Base-by-base conservation (phyloP, 441 rosid genomes). In the Aquilaria agallochum region DNA sequence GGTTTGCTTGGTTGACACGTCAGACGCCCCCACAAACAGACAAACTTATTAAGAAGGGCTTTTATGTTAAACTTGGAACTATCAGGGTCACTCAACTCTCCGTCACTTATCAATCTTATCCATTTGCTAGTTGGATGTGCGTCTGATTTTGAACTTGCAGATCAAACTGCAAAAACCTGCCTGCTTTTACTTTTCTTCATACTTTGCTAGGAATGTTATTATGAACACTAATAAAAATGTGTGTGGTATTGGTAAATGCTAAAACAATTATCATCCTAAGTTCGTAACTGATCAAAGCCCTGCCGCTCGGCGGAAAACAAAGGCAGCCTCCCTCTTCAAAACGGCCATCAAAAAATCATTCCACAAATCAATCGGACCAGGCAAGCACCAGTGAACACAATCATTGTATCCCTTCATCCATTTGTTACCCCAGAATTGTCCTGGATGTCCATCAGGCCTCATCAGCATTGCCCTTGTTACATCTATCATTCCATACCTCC, bases 331-430 rank as follows among this genome's bases (percentile, higher is more conserved):
- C 48, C 20, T 74, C 31, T 73, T 74, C 13, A 94, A 66, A 58
- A 80, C 58, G 8, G 74, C 83, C 74, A 85, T 80, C 58, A 89
- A 58, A 58, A 91, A 74, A 52, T 94, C 95, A 58, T 67, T 91
- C 99, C 99, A 94, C 0, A 71, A 53, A 69, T 91, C 96, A 0
- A 91, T 75, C 0, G 97, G 95, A 2, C 97, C 96, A 0, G 97
- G 99, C 74, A 94, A 65, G 80, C 99, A 94, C 97, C 97, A 87
- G 55, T 89, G 96, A 13, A 84, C 85, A 56, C 96, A 91, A 60
- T 89, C 96, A 14, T 81, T 91, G 30, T 67, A 89, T 3, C 95
- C 99, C 49, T 67, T 86, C 86, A 78, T 81, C 91, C 83, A 76
- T 60, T 78, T 68, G 51, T 95, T 87, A 2, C 80, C 92, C 96